Evolutionary conservation across 345 rosid genomes (phyloP), one percentile per base, ranked within the genome.

Genomic region (Camelina hispida): DNA sequence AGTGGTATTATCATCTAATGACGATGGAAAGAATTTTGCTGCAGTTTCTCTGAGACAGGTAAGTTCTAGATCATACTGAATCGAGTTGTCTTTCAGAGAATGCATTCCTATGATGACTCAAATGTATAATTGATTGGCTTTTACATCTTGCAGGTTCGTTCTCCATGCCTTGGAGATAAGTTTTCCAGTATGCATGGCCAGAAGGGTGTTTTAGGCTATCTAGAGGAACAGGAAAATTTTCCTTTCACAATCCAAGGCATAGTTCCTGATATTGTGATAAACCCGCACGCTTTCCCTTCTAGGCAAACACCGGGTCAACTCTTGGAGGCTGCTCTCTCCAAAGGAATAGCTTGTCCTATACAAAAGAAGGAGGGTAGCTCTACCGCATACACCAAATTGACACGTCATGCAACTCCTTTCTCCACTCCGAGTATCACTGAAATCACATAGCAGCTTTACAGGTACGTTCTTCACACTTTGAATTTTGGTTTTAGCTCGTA

Each of bases 161-260:
- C 90, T 38, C 97, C 99, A 0, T 81, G 89, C 79, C 93, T 89
- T 18, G 99, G 99, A 54, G 97, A 95, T 81, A 95, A 92, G 77
- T 92, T 95, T 65, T 93, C 96, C 3, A 92, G 99, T 82, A 92
- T 95, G 97, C 99, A 92, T 74, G 97, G 99, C 54, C 97, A 92
- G 66, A 95, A 95, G 83, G 99, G 97, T 75, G 99, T 95, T 32
- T 82, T 95, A 25, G 99, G 97, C 56, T 90, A 83, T 72, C 47
- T 95, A 66, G 97, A 89, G 85, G 80, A 93, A n/a, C 96, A 90
- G 50, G 96, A 89, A 80, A 92, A 95, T 78, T 89, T 95, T 68
- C 93, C 92, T 55, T 95, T 95, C 83, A 95, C 97, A 15, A 80
- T 43, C 56, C 97, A 92, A 79, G 97, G 99, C 44, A 88, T 92